Conservation (phyloP, 306 rosid genomes). For the Morella rubra region DNA sequence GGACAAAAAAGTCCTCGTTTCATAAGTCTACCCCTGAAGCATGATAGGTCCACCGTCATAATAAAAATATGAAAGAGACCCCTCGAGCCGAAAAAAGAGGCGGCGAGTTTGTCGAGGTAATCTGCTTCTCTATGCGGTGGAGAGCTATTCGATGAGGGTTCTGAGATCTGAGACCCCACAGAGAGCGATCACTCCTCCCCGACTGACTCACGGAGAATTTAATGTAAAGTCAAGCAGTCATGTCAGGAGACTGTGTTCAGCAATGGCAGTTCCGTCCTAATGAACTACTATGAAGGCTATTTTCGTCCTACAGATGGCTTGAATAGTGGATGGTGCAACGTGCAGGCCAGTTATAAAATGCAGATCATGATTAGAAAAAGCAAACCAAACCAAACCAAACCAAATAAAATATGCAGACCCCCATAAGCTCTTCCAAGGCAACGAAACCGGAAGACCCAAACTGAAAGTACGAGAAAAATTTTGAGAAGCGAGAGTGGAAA, state of each 20-base stretch:
- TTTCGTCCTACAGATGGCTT: background rate
- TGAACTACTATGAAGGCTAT: background rate
- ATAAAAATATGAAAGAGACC: background rate
- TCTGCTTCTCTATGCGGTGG: background rate
- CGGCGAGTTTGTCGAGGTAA: background rate
- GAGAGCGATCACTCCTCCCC: too few relatives aligned
- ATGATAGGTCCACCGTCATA: too few relatives aligned
- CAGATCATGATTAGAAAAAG: background rate
- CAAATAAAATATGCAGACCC: background rate
- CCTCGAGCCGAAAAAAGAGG: conserved; percentile 3
- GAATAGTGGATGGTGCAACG: background rate
- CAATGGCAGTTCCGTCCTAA: background rate
- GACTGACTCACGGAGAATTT: background rate
- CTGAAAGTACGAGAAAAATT: background rate
- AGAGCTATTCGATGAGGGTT: conserved; percentile 1
- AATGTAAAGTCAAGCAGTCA: conserved; percentile 18
- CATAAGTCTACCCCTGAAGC: too few relatives aligned
- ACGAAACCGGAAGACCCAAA: background rate
- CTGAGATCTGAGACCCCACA: too few relatives aligned
- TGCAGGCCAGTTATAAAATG: background rate
- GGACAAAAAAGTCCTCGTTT: too few relatives aligned
- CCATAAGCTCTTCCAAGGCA: background rate
- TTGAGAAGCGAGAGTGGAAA: background rate
- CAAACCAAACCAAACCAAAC: too few relatives aligned
- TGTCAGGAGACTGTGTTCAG: conserved; percentile 6